Percentiles rank a stretch among this genome's conserved stretches.
Conservation (phyloP, 75 land plant species). For the Pinus albicaulis region DNA sequence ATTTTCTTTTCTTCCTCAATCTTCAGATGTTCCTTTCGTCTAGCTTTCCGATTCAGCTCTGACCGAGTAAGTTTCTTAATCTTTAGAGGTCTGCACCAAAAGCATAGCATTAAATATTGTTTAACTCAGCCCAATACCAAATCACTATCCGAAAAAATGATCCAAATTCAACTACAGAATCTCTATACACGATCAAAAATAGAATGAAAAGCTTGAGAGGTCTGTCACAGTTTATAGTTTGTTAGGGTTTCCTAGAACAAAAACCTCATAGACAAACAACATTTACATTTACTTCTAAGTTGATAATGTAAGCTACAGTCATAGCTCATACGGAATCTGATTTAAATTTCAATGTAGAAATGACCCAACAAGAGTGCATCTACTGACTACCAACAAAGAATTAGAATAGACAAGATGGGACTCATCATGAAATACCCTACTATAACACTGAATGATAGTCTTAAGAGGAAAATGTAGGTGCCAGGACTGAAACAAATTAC, state of each 20-base stretch:
- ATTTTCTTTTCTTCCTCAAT: slow-evolving; percentile 54
- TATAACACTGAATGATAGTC: too few relatives aligned
- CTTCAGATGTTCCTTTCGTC: slow-evolving; percentile 56
- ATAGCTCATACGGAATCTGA: too few relatives aligned
- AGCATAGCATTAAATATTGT: neutral
- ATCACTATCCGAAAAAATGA: neutral
- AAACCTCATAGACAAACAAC: neutral
- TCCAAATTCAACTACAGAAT: neutral
- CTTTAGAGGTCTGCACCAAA: slow-evolving; percentile 53
- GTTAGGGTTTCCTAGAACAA: neutral
- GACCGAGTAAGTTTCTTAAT: slow-evolving; percentile 79
- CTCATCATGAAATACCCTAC: too few relatives aligned
- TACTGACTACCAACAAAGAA: too few relatives aligned
- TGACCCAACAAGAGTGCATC: too few relatives aligned
- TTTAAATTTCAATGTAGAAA: too few relatives aligned
- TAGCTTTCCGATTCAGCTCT: slow-evolving; percentile 65
- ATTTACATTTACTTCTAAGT: too few relatives aligned
- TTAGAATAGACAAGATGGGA: too few relatives aligned
- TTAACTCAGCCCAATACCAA: neutral
- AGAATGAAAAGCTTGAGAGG: neutral
- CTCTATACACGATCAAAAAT: neutral
- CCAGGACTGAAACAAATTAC: too few relatives aligned
- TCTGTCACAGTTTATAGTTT: neutral
- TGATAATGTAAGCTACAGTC: too few relatives aligned
- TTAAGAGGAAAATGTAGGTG: too few relatives aligned